Conservation (phyloP, 179 eudicot species). For the Carnegiea gigantea region DNA sequence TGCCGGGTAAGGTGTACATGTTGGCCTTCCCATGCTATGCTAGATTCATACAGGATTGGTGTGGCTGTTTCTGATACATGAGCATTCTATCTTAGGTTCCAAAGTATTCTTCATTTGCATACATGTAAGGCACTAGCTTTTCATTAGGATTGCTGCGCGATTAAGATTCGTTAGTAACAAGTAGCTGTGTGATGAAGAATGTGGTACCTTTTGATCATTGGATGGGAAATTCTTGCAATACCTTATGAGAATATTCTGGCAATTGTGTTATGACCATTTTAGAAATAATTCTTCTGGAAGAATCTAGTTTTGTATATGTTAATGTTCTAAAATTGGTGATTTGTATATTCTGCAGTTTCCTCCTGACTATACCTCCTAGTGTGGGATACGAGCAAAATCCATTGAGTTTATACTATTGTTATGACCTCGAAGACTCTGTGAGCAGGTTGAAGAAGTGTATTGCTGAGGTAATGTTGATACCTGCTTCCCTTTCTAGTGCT, state of each 20-base stretch:
- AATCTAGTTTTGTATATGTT: background rate
- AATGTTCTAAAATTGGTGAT: background rate
- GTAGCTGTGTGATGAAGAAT: background rate
- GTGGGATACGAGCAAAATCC: constrained; percentile 96
- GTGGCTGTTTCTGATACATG: background rate
- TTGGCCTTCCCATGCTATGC: too few species aligned
- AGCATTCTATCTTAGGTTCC: background rate
- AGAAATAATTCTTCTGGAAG: background rate
- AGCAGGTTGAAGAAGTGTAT: constrained; percentile 70
- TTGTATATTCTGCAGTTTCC: constrained; percentile 45
- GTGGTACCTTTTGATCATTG: background rate
- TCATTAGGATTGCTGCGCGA: background rate
- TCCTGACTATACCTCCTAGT: constrained; percentile 87
- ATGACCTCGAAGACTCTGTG: constrained; percentile 56
- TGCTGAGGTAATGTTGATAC: constrained; percentile 60
- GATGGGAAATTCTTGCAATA: background rate
- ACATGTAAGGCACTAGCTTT: background rate
- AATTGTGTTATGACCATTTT: background rate
- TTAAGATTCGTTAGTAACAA: background rate
- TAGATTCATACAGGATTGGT: background rate
- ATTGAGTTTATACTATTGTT: constrained; percentile 84
- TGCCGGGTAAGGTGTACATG: too few species aligned
- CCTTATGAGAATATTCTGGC: background rate
- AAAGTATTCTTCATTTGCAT: background rate
- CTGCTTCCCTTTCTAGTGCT: background rate